phyloP scores from a whole-genome alignment of 176 grass and related monocot genomes.

The Eremochloa ophiuroides region DNA sequence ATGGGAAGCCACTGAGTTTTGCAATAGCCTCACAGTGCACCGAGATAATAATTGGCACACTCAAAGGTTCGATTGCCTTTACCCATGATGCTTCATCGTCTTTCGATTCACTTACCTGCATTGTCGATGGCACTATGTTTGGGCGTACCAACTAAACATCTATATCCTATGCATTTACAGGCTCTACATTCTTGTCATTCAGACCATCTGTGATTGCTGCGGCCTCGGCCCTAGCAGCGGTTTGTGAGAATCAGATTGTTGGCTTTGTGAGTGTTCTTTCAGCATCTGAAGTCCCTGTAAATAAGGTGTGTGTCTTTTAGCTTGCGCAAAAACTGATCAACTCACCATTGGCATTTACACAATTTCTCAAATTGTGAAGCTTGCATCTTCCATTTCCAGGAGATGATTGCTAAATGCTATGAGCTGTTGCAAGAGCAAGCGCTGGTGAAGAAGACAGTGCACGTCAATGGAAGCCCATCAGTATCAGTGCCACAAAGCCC shows the following conservation, averaged over 20 bases:
- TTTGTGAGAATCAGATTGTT: constrained; percentile 37
- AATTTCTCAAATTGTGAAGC: constrained; percentile 26
- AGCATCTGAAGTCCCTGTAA: constrained; percentile 45
- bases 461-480: constrained; percentile 26
- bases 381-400: constrained; percentile 34
- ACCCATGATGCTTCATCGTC: not conserved
- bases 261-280: constrained; percentile 27
- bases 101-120: not conserved
- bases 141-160: constrained; percentile 20
- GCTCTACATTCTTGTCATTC: constrained; percentile 61
- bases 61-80: constrained; percentile 55
- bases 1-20: constrained; percentile 34
- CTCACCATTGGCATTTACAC: not conserved
- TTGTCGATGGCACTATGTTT: constrained; percentile 5
- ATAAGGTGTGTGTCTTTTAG: constrained; percentile 53
- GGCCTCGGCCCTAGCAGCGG: constrained; percentile 36
- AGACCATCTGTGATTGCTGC: constrained; percentile 84
- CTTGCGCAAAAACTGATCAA: not conserved
- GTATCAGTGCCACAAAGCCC: constrained; percentile 61
- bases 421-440: constrained; percentile 49
- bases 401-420: constrained; percentile 57
- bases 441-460: constrained; percentile 50
- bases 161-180: constrained; percentile 40
- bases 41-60: constrained; percentile 47
- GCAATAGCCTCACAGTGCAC: constrained; percentile 33